Evolutionary conservation across 2,329 filamentous ascomycete species (phyloP), one percentile per base, ranked within the genome.

Genomic region (Sporothrix curviconia): DNA sequence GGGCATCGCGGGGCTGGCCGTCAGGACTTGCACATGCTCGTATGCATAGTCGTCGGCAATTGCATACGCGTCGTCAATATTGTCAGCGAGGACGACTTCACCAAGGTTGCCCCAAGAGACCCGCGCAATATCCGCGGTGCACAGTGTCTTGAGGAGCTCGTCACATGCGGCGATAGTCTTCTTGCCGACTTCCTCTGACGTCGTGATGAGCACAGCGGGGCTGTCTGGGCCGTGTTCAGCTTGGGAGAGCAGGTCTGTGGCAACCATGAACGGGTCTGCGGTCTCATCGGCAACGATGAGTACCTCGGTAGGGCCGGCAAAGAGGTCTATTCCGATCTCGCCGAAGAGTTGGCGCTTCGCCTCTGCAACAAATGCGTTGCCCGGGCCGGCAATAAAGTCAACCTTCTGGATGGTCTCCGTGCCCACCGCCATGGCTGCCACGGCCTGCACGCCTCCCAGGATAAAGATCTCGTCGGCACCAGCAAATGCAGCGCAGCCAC

Each of bases 351-450:
- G 78, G 0, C 77, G 70, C 64, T 81, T 82, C 0, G 74, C 78
- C 62, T 79, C 79, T 3, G 78, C 77, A 0, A 82, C 78, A 63
- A 79, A 81, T 1, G 78, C 71, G 61, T 82, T 81, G 1, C 78
- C 78, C 0, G 78, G 79, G 0, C 78, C 78, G 1, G 78, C 78
- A 55, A 83, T 74, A 49, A 83, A 79, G 63, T 82, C 74, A 8
- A 78, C 73, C 63, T 76, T 75, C 8, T 78, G 78, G 78, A 82
- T 81, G 14, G 74, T 72, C 63, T 78, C 80, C 14, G 77, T 78
- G 22, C 79, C 80, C 30, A 80, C 74, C 11, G 79, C 78, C 67
- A 84, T 83, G 46, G 81, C 81, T n/a, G 80, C 82, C 56, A 84
- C 82, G 40, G 79, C 79, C 64, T 82, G 79, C 0, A 77, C 75